Percentiles rank a stretch among this genome's conserved stretches.
Evolutionary conservation across 2,329 filamentous ascomycete species (phyloP).

Genomic region (Calonectria pauciramosa): DNA sequence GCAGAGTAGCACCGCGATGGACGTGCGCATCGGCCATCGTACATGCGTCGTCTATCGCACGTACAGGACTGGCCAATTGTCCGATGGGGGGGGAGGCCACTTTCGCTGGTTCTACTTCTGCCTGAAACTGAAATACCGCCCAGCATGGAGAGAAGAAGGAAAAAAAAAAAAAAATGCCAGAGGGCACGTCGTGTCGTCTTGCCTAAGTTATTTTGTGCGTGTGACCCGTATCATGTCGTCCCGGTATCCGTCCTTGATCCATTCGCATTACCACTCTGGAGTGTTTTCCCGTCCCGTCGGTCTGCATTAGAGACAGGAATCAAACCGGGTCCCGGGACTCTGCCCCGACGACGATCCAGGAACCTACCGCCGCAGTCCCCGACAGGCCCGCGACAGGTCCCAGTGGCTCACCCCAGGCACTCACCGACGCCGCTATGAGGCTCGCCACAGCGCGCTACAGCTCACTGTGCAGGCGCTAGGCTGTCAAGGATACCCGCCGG

Average conservation of each 20-base stretch:
- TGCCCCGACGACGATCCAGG: constrained; percentile 24
- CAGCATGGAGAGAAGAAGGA: neutral
- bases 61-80: constrained; percentile 27
- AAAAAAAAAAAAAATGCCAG: neutral
- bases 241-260: constrained; percentile 8
- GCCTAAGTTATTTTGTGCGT: neutral
- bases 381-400: constrained; percentile 13
- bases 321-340: constrained; percentile 16
- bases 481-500: constrained; percentile 19
- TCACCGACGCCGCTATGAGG: constrained; percentile 17
- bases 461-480: constrained; percentile 8
- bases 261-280: constrained; percentile 10
- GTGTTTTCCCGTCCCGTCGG: constrained; percentile 8
- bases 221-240: constrained; percentile 1
- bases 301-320: constrained; percentile 14
- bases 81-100: constrained; percentile 14
- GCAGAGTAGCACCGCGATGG: constrained; percentile 13
- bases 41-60: constrained; percentile 31
- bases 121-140: neutral
- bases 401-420: constrained; percentile 9
- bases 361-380: constrained; percentile 14
- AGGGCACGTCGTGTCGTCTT: neutral
- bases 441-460: constrained; percentile 17
- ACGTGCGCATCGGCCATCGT: constrained; percentile 29
- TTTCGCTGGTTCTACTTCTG: neutral